Conservation (phyloP, 2,329 filamentous ascomycete species). For the Stenocarpella maydis region DNA sequence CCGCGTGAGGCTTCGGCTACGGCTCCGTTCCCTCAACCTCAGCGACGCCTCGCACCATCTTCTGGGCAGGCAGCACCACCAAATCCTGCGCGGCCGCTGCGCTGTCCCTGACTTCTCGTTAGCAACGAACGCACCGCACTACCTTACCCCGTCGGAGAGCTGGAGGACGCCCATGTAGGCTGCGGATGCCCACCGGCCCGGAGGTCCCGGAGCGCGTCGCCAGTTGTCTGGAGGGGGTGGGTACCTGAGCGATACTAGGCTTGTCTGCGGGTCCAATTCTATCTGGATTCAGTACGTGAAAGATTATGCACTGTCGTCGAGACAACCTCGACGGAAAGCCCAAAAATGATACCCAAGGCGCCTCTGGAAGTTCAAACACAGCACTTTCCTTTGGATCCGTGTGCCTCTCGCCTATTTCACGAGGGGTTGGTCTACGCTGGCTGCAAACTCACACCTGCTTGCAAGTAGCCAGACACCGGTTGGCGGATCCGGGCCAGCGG, state of each 20-base stretch:
- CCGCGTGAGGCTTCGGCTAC: slow-evolving; percentile 45
- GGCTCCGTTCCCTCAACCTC: slow-evolving; percentile 42
- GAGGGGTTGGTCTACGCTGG: not conserved
- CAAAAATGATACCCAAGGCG: no score
- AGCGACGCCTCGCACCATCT: slow-evolving; percentile 58
- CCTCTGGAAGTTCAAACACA: no score
- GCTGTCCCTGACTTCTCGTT: slow-evolving; percentile 58
- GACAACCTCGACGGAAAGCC: no score
- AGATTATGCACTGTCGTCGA: no score
- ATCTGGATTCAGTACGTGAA: slow-evolving; percentile 19
- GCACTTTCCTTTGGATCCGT: no score
- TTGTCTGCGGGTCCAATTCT: slow-evolving; percentile 30
- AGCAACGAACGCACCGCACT: slow-evolving; percentile 50
- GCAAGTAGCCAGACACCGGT: no score
- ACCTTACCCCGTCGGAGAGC: slow-evolving; percentile 49
- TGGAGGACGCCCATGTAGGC: slow-evolving; percentile 57
- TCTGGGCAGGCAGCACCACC: slow-evolving; percentile 63
- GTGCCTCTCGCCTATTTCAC: no score
- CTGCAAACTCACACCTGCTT: no score
- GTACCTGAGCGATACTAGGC: not conserved
- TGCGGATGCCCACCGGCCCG: not conserved
- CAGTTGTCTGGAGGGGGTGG: not conserved
- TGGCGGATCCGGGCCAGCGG: no score
- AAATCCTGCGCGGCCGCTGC: slow-evolving; percentile 63
- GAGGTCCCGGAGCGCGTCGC: not conserved